These are phyloP conservation scores for Lolium perenne DNA, from an alignment of 176 grass and related monocot species.

Conservation along the genomic window DNA sequence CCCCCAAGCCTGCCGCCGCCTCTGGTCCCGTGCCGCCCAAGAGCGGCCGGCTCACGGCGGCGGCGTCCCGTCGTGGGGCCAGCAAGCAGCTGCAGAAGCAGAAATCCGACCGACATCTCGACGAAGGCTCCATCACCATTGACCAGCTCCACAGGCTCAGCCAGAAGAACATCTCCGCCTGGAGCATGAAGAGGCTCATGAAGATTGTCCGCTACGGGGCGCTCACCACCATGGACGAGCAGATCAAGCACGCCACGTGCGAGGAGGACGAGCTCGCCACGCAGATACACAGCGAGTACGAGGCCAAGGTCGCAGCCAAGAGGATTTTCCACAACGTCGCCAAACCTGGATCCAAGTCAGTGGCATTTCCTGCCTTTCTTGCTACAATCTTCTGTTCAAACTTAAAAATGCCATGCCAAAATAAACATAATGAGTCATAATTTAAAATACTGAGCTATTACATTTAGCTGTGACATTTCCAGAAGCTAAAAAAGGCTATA, in stretches of 20 bases:
- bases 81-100: conserved; percentile 65
- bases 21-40: conserved; percentile 35
- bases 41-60: conserved; percentile 45
- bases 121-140: conserved; percentile 67
- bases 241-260: conserved; percentile 50
- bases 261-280: conserved; percentile 67
- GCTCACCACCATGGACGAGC: conserved; percentile 79
- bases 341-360: conserved; percentile 80
- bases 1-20: conserved; percentile 43
- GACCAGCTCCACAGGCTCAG: conserved; percentile 92
- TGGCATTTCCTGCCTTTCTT: too few relatives aligned
- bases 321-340: conserved; percentile 90
- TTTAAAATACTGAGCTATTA: too few relatives aligned
- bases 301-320: conserved; percentile 91
- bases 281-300: conserved; percentile 85
- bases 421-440: too few relatives aligned
- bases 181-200: conserved; percentile 97
- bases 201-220: conserved; percentile 87
- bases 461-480: too few relatives aligned
- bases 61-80: conserved; percentile 34
- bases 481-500: too few relatives aligned
- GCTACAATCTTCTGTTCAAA: too few relatives aligned
- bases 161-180: conserved; percentile 94
- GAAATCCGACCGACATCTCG: conserved; percentile 45
- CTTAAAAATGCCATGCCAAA: too few relatives aligned